These are phyloP conservation scores for Ambrosia artemisiifolia DNA, from an alignment of 129 eudicot genomes.

Conservation along the genomic window DNA sequence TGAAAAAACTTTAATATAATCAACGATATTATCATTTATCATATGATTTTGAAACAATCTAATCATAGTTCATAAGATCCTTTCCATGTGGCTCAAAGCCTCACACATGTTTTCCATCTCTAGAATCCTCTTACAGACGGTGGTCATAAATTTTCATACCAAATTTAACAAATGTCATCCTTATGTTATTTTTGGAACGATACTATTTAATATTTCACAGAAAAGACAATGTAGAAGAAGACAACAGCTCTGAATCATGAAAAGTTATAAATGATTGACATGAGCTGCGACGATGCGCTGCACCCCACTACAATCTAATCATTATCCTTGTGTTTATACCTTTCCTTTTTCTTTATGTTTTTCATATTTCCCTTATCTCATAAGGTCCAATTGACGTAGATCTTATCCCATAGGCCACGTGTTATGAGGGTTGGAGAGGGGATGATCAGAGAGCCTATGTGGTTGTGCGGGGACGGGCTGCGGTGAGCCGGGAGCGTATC, in stretches of 20 bases:
- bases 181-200: too few relatives aligned
- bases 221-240: not conserved
- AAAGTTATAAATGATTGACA: not conserved
- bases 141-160: not conserved
- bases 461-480: too few relatives aligned
- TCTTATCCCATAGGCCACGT: not conserved
- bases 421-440: too few relatives aligned
- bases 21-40: too few relatives aligned
- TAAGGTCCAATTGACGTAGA: not conserved
- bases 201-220: too few relatives aligned
- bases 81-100: not conserved
- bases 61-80: too few relatives aligned
- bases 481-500: too few relatives aligned
- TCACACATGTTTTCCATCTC: not conserved
- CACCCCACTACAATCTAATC: not conserved
- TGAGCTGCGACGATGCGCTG: not conserved
- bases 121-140: not conserved
- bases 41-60: too few relatives aligned
- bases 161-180: not conserved
- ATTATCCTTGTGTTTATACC: not conserved
- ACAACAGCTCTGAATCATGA: not conserved
- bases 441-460: too few relatives aligned
- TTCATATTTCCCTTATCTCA: too few relatives aligned
- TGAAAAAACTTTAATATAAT: too few relatives aligned
- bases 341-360: too few relatives aligned